Evolutionary conservation across 2,329 filamentous ascomycete genomes (phyloP).

Genomic region (Aureobasidium musti): DNA sequence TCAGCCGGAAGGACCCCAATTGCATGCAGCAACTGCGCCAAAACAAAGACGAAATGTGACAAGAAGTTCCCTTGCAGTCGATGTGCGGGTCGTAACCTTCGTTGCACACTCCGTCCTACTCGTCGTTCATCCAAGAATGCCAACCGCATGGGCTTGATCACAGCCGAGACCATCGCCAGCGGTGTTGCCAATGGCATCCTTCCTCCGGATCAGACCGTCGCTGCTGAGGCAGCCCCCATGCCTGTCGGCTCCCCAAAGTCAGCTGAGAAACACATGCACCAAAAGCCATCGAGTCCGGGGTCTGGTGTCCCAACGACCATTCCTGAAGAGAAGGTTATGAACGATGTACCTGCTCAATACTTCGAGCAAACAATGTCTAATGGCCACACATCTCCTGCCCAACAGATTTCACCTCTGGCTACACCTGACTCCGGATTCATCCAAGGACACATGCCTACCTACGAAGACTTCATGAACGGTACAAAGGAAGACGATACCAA

Average conservation of each 20-base stretch:
- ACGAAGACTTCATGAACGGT: slow-evolving; percentile 48
- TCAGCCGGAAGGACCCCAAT: slow-evolving; percentile 56
- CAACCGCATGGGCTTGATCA: slow-evolving; percentile 40
- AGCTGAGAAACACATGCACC: slow-evolving; percentile 34
- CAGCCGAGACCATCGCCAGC: slow-evolving; percentile 33
- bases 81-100: slow-evolving; percentile 53
- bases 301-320: slow-evolving; percentile 35
- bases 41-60: slow-evolving; percentile 58
- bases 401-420: slow-evolving; percentile 43
- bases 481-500: slow-evolving; percentile 48
- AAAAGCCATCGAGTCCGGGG: slow-evolving; percentile 40
- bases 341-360: slow-evolving; percentile 45
- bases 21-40: slow-evolving; percentile 56
- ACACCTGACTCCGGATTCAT: slow-evolving; percentile 46
- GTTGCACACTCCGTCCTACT: slow-evolving; percentile 52
- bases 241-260: slow-evolving; percentile 33
- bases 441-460: slow-evolving; percentile 50
- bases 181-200: slow-evolving; percentile 32
- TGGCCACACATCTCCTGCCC: slow-evolving; percentile 35
- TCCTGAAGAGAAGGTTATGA: slow-evolving; percentile 38
- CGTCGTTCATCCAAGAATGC: slow-evolving; percentile 51
- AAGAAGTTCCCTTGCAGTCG: slow-evolving; percentile 58
- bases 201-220: slow-evolving; percentile 32
- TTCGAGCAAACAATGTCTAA: slow-evolving; percentile 46
- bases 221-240: slow-evolving; percentile 32